A percentile compares a stretch with the other conserved stretches of the same genome.
Evolutionary conservation across 208 protist species (phyloP).

Genomic region (Crithidia brevicula): DNA sequence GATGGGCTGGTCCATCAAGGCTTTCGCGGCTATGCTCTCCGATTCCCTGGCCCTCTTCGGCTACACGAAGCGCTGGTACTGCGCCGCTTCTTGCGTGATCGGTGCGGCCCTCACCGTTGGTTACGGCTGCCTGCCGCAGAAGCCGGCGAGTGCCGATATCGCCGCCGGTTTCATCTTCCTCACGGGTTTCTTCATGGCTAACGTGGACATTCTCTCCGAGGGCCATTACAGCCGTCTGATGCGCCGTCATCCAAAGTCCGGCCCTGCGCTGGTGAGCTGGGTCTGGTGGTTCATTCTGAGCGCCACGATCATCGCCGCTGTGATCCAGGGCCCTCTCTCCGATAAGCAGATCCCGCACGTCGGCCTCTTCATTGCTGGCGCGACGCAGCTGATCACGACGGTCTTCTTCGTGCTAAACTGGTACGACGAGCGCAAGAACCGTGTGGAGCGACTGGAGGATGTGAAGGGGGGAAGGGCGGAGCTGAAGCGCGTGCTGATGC

Average conservation of each 20-base stretch:
- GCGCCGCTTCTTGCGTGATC: conserved; percentile 48
- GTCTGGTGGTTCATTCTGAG: conserved; percentile 76
- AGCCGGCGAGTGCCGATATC: conserved; percentile 39
- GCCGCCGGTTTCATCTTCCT: conserved; percentile 69
- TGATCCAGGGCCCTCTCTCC: conserved; percentile 62
- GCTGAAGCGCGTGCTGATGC: conserved; percentile 19
- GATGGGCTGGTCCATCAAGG: conserved; percentile 71
- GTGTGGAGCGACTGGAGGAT: conserved; percentile 54
- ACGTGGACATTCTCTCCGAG: conserved; percentile 81
- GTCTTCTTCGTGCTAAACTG: conserved; percentile 74
- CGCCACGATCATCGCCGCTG: conserved; percentile 49
- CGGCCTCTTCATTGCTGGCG: conserved; percentile 57
- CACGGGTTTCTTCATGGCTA: conserved; percentile 56
- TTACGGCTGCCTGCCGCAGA: conserved; percentile 51
- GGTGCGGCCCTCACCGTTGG: conserved; percentile 49
- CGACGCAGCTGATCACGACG: conserved; percentile 52
- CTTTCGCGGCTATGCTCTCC: conserved; percentile 58
- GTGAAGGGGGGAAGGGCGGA: conserved; percentile 23
- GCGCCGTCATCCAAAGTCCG: conserved; percentile 42
- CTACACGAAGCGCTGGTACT: conserved; percentile 87
- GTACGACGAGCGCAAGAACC: conserved; percentile 72
- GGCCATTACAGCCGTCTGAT: conserved; percentile 83
- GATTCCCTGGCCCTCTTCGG: conserved; percentile 62
- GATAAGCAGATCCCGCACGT: conserved; percentile 48
- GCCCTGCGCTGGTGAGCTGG: conserved; percentile 70